Conservation (phyloP, 768 basidiomycete genomes). For the Crassisporium funariophilum region DNA sequence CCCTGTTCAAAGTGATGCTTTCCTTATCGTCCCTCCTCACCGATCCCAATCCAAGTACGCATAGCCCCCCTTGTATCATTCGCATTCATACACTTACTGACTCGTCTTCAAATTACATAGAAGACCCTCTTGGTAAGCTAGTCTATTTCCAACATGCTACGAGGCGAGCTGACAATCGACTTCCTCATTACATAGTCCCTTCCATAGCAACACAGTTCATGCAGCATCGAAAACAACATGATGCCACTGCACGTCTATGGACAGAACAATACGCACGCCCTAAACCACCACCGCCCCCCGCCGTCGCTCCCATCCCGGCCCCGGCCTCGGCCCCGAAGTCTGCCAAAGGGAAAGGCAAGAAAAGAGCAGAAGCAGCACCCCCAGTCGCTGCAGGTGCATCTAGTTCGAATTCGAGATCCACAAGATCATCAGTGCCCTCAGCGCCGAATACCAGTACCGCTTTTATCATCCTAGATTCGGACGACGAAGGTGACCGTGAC, state of each 20-base stretch:
- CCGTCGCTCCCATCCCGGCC: constrained; percentile 23
- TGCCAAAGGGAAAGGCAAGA: constrained; percentile 39
- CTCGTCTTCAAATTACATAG: constrained; percentile 34
- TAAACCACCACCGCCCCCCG: constrained; percentile 32
- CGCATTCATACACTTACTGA: constrained; percentile 1
- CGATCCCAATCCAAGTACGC: constrained; percentile 90
- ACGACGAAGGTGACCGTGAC: constrained; percentile 25
- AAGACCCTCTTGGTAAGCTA: constrained; percentile 71
- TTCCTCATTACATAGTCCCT: constrained; percentile 47
- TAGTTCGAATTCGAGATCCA: constrained; percentile 12
- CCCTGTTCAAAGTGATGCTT: constrained; percentile 92
- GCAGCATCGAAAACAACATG: constrained; percentile 69
- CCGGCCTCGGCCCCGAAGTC: constrained; percentile 16
- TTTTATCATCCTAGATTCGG: constrained; percentile 34
- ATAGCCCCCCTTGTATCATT: background rate
- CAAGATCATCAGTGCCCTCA: constrained; percentile 7
- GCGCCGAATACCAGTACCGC: constrained; percentile 9
- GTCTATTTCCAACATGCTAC: background rate
- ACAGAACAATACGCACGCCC: constrained; percentile 69
- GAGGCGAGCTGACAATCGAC: background rate
- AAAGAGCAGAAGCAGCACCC: constrained; percentile 20
- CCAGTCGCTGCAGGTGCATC: constrained; percentile 17
- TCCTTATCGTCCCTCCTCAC: constrained; percentile 91
- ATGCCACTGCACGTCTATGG: constrained; percentile 79
- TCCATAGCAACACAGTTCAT: constrained; percentile 71